These are phyloP conservation scores for Saccharomyces eubayanus DNA, from an alignment of 805 yeast species.

Conservation along the genomic window DNA sequence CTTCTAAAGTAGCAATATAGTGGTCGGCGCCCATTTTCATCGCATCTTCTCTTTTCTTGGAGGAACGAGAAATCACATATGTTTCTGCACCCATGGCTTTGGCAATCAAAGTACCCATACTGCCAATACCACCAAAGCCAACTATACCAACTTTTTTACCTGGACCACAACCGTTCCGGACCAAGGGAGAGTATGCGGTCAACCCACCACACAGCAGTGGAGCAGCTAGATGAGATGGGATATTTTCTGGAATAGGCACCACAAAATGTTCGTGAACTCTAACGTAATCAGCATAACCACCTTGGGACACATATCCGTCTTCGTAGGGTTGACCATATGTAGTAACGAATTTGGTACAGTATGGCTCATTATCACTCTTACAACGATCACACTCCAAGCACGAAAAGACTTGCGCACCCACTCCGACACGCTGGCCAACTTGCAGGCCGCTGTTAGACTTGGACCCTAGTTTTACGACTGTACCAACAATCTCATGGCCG, in stretches of 20 bases:
- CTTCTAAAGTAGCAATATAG: constrained; percentile 46
- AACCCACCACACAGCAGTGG: constrained; percentile 75
- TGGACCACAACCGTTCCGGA: constrained; percentile 42
- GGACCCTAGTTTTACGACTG: constrained; percentile 51
- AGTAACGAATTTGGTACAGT: constrained; percentile 41
- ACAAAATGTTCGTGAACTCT: constrained; percentile 57
- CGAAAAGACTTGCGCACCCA: constrained; percentile 61
- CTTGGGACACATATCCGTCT: constrained; percentile 45
- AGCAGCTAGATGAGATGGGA: constrained; percentile 50
- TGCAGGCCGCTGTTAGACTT: constrained; percentile 39
- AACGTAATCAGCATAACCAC: constrained; percentile 63
- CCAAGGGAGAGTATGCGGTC: constrained; percentile 62
- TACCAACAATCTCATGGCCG: constrained; percentile 66
- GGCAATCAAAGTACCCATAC: constrained; percentile 48
- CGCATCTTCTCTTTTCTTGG: constrained; percentile 42
- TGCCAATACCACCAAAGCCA: constrained; percentile 53
- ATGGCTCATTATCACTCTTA: constrained; percentile 43
- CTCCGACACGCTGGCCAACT: constrained; percentile 72
- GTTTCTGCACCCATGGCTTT: constrained; percentile 56
- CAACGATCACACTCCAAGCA: constrained; percentile 60
- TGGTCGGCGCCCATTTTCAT: constrained; percentile 44
- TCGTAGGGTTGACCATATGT: constrained; percentile 44
- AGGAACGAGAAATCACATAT: constrained; percentile 45
- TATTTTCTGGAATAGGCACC: constrained; percentile 51
- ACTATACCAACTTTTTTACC: constrained; percentile 46